These are phyloP conservation scores for Solanum sejunctum DNA, from an alignment of 257 asterid genomes.

Conservation along the genomic window DNA sequence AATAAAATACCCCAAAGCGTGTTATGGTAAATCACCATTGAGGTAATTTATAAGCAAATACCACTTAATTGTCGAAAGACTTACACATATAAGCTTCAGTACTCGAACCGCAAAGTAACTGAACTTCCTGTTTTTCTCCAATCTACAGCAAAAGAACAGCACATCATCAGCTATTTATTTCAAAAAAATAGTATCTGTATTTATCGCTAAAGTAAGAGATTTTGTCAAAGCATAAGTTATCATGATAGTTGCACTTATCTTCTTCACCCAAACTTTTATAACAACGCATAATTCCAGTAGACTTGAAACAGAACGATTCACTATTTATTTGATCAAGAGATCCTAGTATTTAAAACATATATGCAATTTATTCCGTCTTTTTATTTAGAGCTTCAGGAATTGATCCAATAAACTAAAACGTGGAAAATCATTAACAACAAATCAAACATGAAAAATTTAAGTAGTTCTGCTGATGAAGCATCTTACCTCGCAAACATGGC, in stretches of 20 bases:
- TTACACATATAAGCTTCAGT: constrained; percentile 53
- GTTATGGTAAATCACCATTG: not conserved
- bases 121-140: constrained; percentile 64
- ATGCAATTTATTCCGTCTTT: not conserved
- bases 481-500: constrained; percentile 50
- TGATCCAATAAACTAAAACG: not conserved
- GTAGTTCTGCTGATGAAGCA: not conserved
- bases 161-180: not conserved
- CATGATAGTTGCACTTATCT: not conserved
- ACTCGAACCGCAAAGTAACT: constrained; percentile 52
- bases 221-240: not conserved
- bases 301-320: not conserved
- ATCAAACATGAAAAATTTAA: not conserved
- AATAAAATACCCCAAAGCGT: constrained; percentile 2
- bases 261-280: not conserved
- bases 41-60: not conserved
- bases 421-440: not conserved
- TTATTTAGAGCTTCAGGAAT: not conserved
- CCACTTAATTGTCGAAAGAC: constrained; percentile 11
- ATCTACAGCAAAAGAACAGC: constrained; percentile 12
- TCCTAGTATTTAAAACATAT: not conserved
- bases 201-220: not conserved
- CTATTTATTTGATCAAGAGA: not conserved
- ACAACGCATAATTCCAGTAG: not conserved
- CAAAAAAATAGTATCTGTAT: not conserved